Percentiles rank a stretch among this genome's conserved stretches.
phyloP scores from a whole-genome alignment of 2,329 filamentous ascomycete genomes.

The Hypocrella siamensis region DNA sequence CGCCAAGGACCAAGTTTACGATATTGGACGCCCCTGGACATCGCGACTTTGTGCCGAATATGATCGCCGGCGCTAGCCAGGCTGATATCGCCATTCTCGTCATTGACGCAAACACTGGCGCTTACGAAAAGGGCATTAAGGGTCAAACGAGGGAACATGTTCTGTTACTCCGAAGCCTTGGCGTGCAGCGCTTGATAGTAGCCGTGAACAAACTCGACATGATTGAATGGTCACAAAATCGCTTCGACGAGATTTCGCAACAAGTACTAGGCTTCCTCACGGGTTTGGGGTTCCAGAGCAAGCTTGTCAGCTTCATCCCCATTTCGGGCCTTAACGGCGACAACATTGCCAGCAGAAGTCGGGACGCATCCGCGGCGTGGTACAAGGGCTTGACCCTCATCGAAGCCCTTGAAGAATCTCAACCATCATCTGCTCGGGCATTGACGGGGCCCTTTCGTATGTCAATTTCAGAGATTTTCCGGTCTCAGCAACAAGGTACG shows the following conservation, averaged over 20 bases:
- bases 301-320: constrained; percentile 75
- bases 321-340: constrained; percentile 81
- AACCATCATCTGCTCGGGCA: constrained; percentile 48
- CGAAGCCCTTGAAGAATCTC: constrained; percentile 70
- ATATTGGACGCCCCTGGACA: constrained; percentile 93
- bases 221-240: constrained; percentile 63
- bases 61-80: constrained; percentile 94
- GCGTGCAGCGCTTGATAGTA: constrained; percentile 74
- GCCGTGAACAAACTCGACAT: constrained; percentile 93
- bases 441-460: constrained; percentile 70
- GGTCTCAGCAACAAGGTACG: constrained; percentile 63
- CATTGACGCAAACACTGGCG: constrained; percentile 77
- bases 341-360: constrained; percentile 54
- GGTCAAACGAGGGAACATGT: constrained; percentile 94
- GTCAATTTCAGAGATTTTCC: constrained; percentile 77
- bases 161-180: constrained; percentile 75
- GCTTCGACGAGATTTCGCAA: constrained; percentile 73
- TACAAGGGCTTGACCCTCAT: constrained; percentile 68
- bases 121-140: constrained; percentile 84
- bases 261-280: constrained; percentile 73
- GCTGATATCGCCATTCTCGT: constrained; percentile 93
- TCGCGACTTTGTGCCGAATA: constrained; percentile 92
- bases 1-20: constrained; percentile 72
- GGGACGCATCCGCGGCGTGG: constrained; percentile 50
- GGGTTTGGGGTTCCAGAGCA: constrained; percentile 64